These are phyloP conservation scores for Jaltomata sinuosa DNA, from an alignment of 257 asterid genomes.

Conservation along the genomic window DNA sequence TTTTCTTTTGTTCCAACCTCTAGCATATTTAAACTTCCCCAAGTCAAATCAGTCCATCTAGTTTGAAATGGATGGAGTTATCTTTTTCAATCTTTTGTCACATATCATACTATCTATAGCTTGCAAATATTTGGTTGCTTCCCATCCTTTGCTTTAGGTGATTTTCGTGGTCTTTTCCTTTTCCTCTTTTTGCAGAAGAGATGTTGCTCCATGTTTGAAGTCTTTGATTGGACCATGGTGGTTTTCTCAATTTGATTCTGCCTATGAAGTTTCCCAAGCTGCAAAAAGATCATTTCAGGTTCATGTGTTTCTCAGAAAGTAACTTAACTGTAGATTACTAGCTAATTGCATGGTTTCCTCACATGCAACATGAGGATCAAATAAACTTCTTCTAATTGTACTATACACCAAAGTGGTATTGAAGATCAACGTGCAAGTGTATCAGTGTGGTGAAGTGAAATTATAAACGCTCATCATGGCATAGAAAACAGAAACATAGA, in stretches of 20 bases:
- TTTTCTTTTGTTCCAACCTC: not conserved
- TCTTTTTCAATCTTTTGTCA: not conserved
- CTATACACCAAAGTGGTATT: not conserved
- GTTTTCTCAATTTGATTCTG: conserved; percentile 95
- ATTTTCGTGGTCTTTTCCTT: conserved; percentile 1
- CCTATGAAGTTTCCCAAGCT: conserved; percentile 84
- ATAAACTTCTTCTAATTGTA: not conserved
- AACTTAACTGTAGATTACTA: not conserved
- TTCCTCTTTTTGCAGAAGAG: conserved; percentile 60
- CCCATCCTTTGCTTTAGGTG: not conserved
- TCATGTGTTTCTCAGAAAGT: conserved; percentile 1
- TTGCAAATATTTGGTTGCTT: not conserved
- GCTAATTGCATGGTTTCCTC: not conserved
- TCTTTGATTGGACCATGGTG: conserved; percentile 97
- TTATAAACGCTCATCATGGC: not conserved
- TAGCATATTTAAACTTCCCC: not conserved
- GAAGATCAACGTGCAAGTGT: not conserved
- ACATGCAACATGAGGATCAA: not conserved
- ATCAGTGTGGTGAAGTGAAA: not conserved
- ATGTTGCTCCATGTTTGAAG: conserved; percentile 86
- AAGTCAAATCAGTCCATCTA: not conserved
- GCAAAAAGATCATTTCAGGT: conserved; percentile 97
- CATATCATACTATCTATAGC: not conserved
- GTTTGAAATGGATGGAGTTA: not conserved
- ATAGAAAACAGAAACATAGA: not conserved